phyloP scores from a whole-genome alignment of 2,329 filamentous ascomycete genomes.

The Teratosphaeria gauchensis region DNA sequence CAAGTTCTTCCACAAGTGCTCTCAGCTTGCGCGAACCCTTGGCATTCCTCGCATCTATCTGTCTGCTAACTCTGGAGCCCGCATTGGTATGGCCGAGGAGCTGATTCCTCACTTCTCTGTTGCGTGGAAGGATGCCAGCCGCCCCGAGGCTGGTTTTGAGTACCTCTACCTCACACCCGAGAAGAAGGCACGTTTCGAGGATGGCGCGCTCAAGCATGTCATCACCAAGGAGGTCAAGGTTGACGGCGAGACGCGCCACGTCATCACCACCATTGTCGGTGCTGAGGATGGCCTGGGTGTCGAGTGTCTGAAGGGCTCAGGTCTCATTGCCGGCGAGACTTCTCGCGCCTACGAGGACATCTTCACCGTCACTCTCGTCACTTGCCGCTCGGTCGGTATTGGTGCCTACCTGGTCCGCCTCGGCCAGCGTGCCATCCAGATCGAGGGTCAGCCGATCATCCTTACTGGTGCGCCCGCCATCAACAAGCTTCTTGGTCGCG shows the following conservation, averaged over 20 bases:
- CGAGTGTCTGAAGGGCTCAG: slow-evolving; percentile 91
- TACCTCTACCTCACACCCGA: slow-evolving; percentile 90
- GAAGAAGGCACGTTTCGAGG: slow-evolving; percentile 77
- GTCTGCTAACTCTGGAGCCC: slow-evolving; percentile 96
- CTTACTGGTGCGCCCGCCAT: slow-evolving; percentile 93
- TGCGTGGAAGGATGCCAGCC: slow-evolving; percentile 79
- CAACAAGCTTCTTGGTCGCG: slow-evolving; percentile 95
- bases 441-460: slow-evolving; percentile 97
- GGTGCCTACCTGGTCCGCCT: slow-evolving; percentile 98
- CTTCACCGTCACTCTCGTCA: slow-evolving; percentile 95
- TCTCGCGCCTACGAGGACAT: slow-evolving; percentile 97
- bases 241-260: slow-evolving; percentile 81
- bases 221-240: slow-evolving; percentile 82
- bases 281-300: slow-evolving; percentile 94
- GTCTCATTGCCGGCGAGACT: slow-evolving; percentile 95
- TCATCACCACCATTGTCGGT: slow-evolving; percentile 88
- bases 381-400: slow-evolving; percentile 97
- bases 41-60: slow-evolving; percentile 96
- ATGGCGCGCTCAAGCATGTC: slow-evolving; percentile 62
- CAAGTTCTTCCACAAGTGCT: slow-evolving; percentile 98
- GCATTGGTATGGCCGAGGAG: slow-evolving; percentile 92
- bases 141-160: slow-evolving; percentile 84
- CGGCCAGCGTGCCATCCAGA: slow-evolving; percentile 95
- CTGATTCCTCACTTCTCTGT: slow-evolving; percentile 95
- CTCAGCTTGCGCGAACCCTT: slow-evolving; percentile 83